Conservation (phyloP, 192 early-diverging fungal genomes). For the Gaertneriomyces semiglobifer region DNA sequence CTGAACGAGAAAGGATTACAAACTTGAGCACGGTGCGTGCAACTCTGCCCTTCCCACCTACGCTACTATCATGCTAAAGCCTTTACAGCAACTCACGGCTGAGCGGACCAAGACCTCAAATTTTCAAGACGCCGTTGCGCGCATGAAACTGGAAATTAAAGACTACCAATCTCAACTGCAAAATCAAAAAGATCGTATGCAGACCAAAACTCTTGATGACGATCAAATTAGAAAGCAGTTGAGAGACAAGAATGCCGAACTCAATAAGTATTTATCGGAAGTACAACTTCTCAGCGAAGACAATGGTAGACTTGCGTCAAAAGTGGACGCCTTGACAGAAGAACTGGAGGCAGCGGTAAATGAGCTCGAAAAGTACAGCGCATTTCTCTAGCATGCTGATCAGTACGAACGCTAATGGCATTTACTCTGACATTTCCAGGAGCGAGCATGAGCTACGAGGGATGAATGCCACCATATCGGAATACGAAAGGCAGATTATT, state of each 20-base stretch:
- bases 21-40: constrained; percentile 30
- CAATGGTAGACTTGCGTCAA: constrained; percentile 35
- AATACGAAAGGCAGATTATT: constrained; percentile 39
- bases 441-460: constrained; percentile 37
- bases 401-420: neutral
- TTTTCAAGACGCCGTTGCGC: constrained; percentile 30
- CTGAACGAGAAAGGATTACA: constrained; percentile 30
- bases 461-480: constrained; percentile 23
- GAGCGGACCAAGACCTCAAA: constrained; percentile 34
- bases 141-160: constrained; percentile 42
- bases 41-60: neutral
- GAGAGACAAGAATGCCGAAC: constrained; percentile 50
- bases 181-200: constrained; percentile 38
- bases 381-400: neutral
- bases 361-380: constrained; percentile 47
- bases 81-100: constrained; percentile 10
- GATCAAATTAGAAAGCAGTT: constrained; percentile 44
- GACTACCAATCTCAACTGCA: constrained; percentile 42
- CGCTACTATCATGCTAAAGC: constrained; percentile 7
- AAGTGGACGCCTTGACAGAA: constrained; percentile 43
- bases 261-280: constrained; percentile 45
- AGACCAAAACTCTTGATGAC: constrained; percentile 42
- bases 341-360: constrained; percentile 51
- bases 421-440: constrained; percentile 11
- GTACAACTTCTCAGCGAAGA: constrained; percentile 42